Percentiles rank a stretch among this genome's conserved stretches.
phyloP scores from a whole-genome alignment of 495 filamentous ascomycete species.

The Trichoderma parareesei region DNA sequence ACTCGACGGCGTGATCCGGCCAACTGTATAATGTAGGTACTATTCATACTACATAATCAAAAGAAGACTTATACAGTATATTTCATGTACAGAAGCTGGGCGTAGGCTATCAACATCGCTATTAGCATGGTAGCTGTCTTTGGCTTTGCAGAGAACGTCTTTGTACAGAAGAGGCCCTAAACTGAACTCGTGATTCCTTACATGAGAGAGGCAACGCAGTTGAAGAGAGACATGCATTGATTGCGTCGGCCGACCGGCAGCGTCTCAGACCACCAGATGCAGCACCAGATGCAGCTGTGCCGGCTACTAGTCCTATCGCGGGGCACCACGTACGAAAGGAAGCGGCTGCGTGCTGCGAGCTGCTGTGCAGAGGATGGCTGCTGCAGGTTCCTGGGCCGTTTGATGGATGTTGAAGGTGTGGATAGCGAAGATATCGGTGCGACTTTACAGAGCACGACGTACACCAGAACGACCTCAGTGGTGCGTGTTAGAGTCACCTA shows the following conservation, averaged over 20 bases:
- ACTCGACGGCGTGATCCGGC: too few species aligned
- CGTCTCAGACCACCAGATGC: background rate
- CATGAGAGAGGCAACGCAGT: background rate
- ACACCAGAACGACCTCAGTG: too few species aligned
- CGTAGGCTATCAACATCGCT: background rate
- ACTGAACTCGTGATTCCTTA: background rate
- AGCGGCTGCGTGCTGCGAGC: background rate
- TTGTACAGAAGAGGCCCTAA: too few species aligned
- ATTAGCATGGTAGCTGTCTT: too few species aligned
- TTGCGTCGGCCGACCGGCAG: background rate
- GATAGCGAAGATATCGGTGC: too few species aligned
- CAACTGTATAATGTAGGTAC: background rate
- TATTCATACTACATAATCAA: background rate
- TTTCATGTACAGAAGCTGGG: background rate
- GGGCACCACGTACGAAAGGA: background rate
- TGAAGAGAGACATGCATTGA: background rate
- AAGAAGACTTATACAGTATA: background rate
- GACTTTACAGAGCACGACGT: too few species aligned
- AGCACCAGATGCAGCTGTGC: background rate
- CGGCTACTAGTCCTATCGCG: conserved; percentile 2
- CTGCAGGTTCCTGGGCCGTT: background rate
- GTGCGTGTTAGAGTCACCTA: too few species aligned
- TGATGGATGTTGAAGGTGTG: too few species aligned
- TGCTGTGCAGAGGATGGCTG: background rate
- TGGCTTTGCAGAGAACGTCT: too few species aligned